Base-by-base conservation (phyloP, 208 protist genomes). In the Angomonas ambiguus region DNA sequence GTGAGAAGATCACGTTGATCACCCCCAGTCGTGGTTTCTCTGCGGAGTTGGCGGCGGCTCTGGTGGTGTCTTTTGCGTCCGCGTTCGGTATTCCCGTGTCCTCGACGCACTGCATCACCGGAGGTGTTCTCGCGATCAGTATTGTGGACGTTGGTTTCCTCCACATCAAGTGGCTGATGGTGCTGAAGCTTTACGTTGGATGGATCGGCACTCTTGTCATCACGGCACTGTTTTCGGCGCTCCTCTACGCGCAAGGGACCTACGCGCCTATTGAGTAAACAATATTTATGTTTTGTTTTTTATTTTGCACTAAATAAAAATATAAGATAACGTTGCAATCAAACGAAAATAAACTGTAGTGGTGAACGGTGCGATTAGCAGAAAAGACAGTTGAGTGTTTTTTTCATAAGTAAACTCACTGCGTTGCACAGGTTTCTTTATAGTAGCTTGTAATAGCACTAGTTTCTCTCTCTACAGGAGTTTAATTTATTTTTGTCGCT, bases 71-170 rank as follows among this genome's bases (percentile, higher is more conserved):
- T 20, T 69, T 91, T 28, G 80, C 83, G 38, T 92, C 85, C 35
- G 69, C 51, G 51, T 82, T 81, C 53, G 79, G 78, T 51, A 73
- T 93, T 33, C 89, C 92, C 38, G 80, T 97, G 28, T 92, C 83
- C 2, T 94, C 92, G 3, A 97, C 92, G n/a, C 92, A 96, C 76
- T 87, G 82, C 64, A 93, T 88, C 64, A 85, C 88, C 41, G 92
- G 92, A 10, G 82, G 78, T 18, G 75, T 96, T 28, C 66, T 93
- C 11, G 85, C 85, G 18, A 76, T 88, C 62, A 81, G 79, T 35
- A 77, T 96, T 30, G 65, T 83, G 11, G 84, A 91, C 48, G 72
- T 85, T 35, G 83, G 79, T 42, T 82, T 85, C 56, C 38, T 16
- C 22, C 65, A 74, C 24, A 70, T 89, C 32, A 74, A 79, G 31